phyloP scores from a whole-genome alignment of 257 asterid genomes.

The Solanum pennellii region DNA sequence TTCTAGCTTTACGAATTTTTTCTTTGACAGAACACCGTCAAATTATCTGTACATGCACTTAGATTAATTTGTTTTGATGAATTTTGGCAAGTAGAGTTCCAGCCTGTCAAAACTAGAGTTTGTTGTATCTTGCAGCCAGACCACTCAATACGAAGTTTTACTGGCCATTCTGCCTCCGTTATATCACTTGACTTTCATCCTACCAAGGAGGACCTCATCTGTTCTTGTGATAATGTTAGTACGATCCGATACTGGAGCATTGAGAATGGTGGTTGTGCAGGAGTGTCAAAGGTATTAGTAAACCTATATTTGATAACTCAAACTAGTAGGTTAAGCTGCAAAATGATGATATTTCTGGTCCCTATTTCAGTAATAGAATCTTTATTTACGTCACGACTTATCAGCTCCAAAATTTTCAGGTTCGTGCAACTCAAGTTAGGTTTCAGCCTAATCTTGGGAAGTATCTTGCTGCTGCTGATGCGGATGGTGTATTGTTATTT shows the following conservation, averaged over 20 bases:
- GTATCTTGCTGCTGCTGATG: constrained; percentile 20
- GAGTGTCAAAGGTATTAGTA: constrained; percentile 15
- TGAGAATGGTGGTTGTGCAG: constrained; percentile 18
- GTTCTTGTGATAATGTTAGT: constrained; percentile 17
- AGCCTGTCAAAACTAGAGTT: background rate
- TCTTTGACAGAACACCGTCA: background rate
- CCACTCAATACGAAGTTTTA: constrained; percentile 12
- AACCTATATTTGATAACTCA: background rate
- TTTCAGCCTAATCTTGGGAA: constrained; percentile 23
- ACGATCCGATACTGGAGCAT: constrained; percentile 28
- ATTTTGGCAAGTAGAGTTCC: background rate
- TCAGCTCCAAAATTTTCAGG: constrained; percentile 10
- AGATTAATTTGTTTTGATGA: background rate
- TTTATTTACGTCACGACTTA: background rate
- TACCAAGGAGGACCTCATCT: constrained; percentile 17
- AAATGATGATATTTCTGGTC: background rate
- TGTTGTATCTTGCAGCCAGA: constrained; percentile 11
- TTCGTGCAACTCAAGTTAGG: constrained; percentile 20
- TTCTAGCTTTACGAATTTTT: background rate
- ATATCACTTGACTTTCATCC: constrained; percentile 29
- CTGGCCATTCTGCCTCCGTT: constrained; percentile 22
- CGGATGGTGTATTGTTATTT: constrained; percentile 17
- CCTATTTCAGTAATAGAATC: background rate
- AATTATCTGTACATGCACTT: background rate
- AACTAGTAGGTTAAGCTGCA: background rate